phyloP scores from a whole-genome alignment of 441 rosid genomes.

The Euphorbia schlechtendalii region DNA sequence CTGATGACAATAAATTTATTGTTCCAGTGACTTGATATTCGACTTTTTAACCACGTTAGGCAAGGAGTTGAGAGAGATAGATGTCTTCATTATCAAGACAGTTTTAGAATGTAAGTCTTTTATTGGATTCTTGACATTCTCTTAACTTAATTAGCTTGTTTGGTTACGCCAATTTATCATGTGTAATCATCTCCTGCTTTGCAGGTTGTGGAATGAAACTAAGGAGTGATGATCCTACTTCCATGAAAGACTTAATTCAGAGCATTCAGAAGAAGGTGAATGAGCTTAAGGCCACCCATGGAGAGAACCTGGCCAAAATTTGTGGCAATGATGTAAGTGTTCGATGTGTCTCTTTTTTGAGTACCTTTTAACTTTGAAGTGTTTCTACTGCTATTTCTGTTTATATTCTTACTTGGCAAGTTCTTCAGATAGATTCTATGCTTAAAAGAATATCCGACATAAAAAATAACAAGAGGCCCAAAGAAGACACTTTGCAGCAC shows the following conservation, averaged over 20 bases:
- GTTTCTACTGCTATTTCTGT: constrained; percentile 11
- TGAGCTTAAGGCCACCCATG: constrained; percentile 53
- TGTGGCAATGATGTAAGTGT: too few relatives aligned
- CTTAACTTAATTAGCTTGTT: background rate
- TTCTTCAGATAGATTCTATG: constrained; percentile 83
- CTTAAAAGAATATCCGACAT: constrained; percentile 83
- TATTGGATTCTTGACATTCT: too few relatives aligned
- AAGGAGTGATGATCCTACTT: constrained; percentile 76
- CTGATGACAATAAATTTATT: constrained; percentile 18
- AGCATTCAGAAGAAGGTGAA: constrained; percentile 66
- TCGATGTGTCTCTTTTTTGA: too few relatives aligned
- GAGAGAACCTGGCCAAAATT: constrained; percentile 30
- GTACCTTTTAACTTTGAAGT: too few relatives aligned
- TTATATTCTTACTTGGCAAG: constrained; percentile 8
- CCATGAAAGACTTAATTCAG: constrained; percentile 75
- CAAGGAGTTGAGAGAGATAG: too few relatives aligned
- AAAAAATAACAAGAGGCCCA: constrained; percentile 79
- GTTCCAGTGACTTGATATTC: constrained; percentile 82
- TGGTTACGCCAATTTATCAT: background rate
- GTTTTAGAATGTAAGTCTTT: too few relatives aligned
- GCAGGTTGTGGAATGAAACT: constrained; percentile 93
- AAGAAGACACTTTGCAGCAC: constrained; percentile 59
- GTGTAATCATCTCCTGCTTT: constrained; percentile 17
- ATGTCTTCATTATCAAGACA: too few relatives aligned
- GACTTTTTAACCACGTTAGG: too few relatives aligned